phyloP scores from a whole-genome alignment of 805 yeast species.

The Ogataea paradorogensis region DNA sequence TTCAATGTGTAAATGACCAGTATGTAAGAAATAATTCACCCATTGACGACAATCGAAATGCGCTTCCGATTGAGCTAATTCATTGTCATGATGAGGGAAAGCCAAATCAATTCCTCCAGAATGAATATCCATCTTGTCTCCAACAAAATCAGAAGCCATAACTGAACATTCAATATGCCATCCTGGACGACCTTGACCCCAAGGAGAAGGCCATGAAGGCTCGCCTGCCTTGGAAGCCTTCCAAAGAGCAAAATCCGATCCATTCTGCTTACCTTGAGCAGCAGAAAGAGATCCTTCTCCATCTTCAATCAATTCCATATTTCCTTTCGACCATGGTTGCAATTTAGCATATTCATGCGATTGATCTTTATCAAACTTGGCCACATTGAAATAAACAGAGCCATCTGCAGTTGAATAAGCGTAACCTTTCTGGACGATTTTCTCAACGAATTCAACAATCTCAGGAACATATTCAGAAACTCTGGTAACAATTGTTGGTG shows the following conservation, averaged over 20 bases:
- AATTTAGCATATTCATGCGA: conserved; percentile 88
- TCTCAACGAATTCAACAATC: conserved; percentile 73
- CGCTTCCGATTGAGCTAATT: conserved; percentile 96
- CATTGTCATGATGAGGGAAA: conserved; percentile 98
- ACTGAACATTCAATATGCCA: conserved; percentile 99
- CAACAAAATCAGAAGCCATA: conserved; percentile 91
- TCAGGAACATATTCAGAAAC: conserved; percentile 96
- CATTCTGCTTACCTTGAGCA: conserved; percentile 59
- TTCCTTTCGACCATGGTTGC: conserved; percentile 98
- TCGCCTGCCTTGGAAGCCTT: conserved; percentile 96
- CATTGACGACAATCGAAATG: conserved; percentile 86
- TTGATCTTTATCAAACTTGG: conserved; percentile 65
- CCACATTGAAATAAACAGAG: conserved; percentile 93
- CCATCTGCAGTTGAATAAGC: conserved; percentile 86
- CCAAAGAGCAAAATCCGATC: conserved; percentile 95
- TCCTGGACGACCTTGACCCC: conserved; percentile 98
- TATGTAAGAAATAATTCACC: conserved; percentile 95
- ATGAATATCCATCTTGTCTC: conserved; percentile 85
- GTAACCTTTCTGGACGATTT: conserved; percentile 74
- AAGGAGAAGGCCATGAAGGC: conserved; percentile 91
- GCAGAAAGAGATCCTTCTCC: conserved; percentile 83
- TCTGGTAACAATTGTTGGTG: conserved; percentile 84
- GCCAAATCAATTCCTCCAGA: conserved; percentile 97
- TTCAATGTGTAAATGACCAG: conserved; percentile 96
- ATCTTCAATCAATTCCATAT: conserved; percentile 78